Conservation (phyloP, 148 eudicot genomes). For the Bassia scoparia region DNA sequence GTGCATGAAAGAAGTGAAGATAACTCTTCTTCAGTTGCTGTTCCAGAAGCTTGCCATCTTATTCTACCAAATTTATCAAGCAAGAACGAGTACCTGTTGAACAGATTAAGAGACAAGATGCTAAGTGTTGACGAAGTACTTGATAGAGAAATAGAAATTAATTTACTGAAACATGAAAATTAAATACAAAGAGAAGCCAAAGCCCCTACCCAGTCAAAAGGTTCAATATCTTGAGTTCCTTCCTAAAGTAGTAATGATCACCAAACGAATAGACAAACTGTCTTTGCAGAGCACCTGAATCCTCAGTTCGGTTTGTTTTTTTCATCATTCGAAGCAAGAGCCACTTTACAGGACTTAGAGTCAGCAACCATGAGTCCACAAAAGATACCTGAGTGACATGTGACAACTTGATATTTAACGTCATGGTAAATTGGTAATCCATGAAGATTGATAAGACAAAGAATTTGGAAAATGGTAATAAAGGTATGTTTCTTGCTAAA, state of each 20-base stretch:
- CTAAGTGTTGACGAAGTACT: too few relatives aligned
- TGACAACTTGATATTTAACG: not conserved
- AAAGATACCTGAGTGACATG: constrained; percentile 56
- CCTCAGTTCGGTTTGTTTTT: constrained; percentile 60
- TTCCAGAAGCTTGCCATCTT: constrained; percentile 88
- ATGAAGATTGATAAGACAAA: not conserved
- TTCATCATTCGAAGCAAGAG: constrained; percentile 74
- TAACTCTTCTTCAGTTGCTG: constrained; percentile 71
- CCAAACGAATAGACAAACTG: constrained; percentile 82
- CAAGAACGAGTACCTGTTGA: constrained; percentile 73
- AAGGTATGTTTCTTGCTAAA: too few relatives aligned
- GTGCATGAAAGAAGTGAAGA: constrained; percentile 62
- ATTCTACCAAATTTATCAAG: constrained; percentile 81
- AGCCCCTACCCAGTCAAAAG: constrained; percentile 77
- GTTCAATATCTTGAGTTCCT: constrained; percentile 85
- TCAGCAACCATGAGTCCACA: constrained; percentile 82
- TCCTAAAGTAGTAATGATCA: constrained; percentile 84
- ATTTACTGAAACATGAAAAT: not conserved
- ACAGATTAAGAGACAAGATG: not conserved
- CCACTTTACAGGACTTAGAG: constrained; percentile 49
- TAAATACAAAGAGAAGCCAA: not conserved
- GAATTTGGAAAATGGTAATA: not conserved
- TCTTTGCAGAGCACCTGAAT: constrained; percentile 44
- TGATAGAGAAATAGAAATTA: not conserved
- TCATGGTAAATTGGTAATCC: not conserved